These are phyloP conservation scores for Prunus mume DNA, from an alignment of 306 rosid species.

Conservation along the genomic window DNA sequence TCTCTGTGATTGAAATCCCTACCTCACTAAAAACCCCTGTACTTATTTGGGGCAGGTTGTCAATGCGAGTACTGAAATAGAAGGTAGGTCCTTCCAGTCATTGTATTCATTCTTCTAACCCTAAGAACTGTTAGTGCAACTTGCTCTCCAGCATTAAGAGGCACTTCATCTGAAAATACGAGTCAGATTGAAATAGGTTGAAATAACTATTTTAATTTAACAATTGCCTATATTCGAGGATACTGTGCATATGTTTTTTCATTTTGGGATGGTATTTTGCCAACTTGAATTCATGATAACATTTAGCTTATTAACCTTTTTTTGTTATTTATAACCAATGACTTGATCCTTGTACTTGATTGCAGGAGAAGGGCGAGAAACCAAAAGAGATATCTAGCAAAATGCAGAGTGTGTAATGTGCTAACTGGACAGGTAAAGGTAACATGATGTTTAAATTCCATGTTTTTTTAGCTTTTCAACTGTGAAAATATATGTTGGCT, in stretches of 20 bases:
- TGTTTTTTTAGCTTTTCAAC: slow-evolving; percentile 16
- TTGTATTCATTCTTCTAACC: not conserved
- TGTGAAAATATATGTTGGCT: not conserved
- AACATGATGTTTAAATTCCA: slow-evolving; percentile 9
- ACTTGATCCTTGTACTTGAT: slow-evolving; percentile 3
- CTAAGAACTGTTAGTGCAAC: not conserved
- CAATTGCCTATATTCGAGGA: not conserved
- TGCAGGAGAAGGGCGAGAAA: slow-evolving; percentile 80
- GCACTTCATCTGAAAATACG: not conserved
- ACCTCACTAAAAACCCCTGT: not conserved
- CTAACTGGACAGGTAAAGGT: slow-evolving; percentile 29
- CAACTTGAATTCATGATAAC: not conserved
- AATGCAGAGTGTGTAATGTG: slow-evolving; percentile 65
- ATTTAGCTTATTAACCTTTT: not conserved
- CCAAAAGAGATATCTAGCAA: slow-evolving; percentile 73
- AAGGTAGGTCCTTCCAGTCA: not conserved
- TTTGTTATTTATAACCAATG: not conserved
- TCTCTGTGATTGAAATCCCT: not conserved
- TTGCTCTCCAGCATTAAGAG: not conserved
- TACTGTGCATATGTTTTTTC: not conserved
- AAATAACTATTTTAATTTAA: not conserved
- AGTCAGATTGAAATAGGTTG: not conserved
- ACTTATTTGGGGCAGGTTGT: not conserved
- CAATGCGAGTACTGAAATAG: not conserved
- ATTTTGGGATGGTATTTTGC: not conserved